Base-by-base conservation (phyloP, 225 moss, liverwort and hornwort genomes). In the Polytrichum formosum region DNA sequence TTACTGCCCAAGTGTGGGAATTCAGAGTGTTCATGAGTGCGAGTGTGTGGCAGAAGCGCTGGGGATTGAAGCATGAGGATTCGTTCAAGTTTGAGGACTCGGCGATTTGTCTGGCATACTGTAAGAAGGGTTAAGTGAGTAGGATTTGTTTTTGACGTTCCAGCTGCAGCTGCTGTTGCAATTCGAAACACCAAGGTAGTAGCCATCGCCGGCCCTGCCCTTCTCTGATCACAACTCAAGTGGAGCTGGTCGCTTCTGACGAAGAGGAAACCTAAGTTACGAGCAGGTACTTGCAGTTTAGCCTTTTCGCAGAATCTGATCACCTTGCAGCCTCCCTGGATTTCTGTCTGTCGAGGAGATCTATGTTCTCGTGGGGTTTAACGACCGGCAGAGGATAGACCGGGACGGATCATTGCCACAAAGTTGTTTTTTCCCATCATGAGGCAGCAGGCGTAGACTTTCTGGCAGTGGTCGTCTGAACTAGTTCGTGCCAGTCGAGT, bases 1-100 rank as follows among this genome's bases (percentile, higher is more conserved):
- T 63, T 58, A 23, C 23, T 22, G 62, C 62, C 26, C 62, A 63
- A 63, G 62, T 28, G 62, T 63, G 62, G 25, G 62, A 63, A 26
- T 63, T 58, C 21, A 63, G 23, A 23, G 62, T 27, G 23, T 23
- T 26, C 62, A 26, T 63, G 62, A 63, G 21, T 22, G 21, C 62
- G 26, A 63, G 62, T 63, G 62, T 63, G 62, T 27, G 62, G 26
- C 25, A 26, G 23, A 26, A 63, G 58, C 23, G 9, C 62, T 63
- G 25, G 7, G 10, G 5, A 16, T 58, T 22, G 62, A 9, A 23
- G 62, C 23, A 16, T 20, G 23, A 26, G 26, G 62, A 23, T 63
- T 26, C 62, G 62, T 58, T 23, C 58, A 58, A 58, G 20, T 58
- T 23, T 8, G 23, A 63, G 26, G 27, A 16, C 58, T 58, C 21